Base-by-base conservation (phyloP, 2,329 filamentous ascomycete species). In the Dactylellina leptospora region DNA sequence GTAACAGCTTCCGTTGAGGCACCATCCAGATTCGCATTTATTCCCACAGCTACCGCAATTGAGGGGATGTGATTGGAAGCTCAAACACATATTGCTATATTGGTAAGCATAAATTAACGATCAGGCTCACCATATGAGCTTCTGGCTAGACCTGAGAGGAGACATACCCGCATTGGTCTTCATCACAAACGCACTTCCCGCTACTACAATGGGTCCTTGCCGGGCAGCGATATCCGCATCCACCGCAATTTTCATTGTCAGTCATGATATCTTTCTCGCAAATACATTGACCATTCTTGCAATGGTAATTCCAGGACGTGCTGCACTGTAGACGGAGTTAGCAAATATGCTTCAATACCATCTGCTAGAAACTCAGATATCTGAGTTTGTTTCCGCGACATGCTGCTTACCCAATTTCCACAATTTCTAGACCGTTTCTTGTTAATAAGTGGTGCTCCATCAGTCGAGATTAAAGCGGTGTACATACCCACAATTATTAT, bases 41-140 rank as follows among this genome's bases (percentile, higher is more conserved):
- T 40, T 72, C 54, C 73, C 73, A 30, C 72, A 72, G 16, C 20
- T 36, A 13, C 72, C 64, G 54, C 72, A 74, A 47, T 74, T 74
- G 40, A 63, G 56, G 30, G 72, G 64, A 44, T 74, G 61, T 4
- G 23, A 42, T 25, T 36, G 27, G 25, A 71, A 27, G 54, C 54
- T 56, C 23, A 72, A 5, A 45, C 66, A 74, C 4, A 48, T 48
- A 28, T 68, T 62, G 28, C 56, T 61, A 23, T n/a, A 27, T 4
- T 1, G 11, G 6, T n/a, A n/a, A n/a, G n/a, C n/a, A n/a, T n/a
- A n/a, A 36, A 4, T 3, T 51, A 28, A 61, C 44, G 9, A 40
- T 0, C 38, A 9, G 8, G 28, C 16, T 11, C 45, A 13, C 16
- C 9, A 22, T 10, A 5, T 50, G 11, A 27, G n/a, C 6, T 42